Evolutionary conservation across 2,329 filamentous ascomycete species (phyloP), one percentile per base, ranked within the genome.

Genomic region (Lachnellula subtilissima): DNA sequence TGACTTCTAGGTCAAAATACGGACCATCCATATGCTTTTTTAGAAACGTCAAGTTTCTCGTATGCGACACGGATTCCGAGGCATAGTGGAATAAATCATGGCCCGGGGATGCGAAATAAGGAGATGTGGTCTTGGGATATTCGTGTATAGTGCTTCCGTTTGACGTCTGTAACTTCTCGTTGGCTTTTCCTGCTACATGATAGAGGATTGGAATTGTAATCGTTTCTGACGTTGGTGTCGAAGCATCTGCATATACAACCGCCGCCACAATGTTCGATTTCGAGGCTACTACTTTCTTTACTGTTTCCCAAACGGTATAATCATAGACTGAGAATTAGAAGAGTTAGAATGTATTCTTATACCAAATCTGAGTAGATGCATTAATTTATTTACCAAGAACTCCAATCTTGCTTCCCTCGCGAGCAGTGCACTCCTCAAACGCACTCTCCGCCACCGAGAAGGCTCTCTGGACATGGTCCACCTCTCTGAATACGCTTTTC

Each of bases 1-100:
- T 85, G 1, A 79, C 78, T 67, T 92, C 89, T 8, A 92, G 79
- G 61, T 91, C 86, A 65, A 91, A 90, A 58, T 77, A 80, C 0
- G 88, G 87, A 0, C 87, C 88, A 0, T 74, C 73, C 2, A 87
- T 72, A 1, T 79, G 72, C 5, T 78, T 77, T 65, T 89, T 90
- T 7, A 91, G 65, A 60, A 89, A 88, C 0, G 76, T 72, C 2
- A 90, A 71, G 53, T 76, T 84, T 1, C 88, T 78, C 0, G 86
- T 88, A 66, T 91, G 87, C 74, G 0, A 58, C 2, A 64, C 32
- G 15, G 79, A 75, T 35, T 85, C 86, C 0, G 78, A 72, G 4
- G 75, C 61, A 62, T 9, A 59, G 60, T 67, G 36, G 19, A 61
- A 50, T 23, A 46, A 19, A 3, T 42, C 25, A 25, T 54, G 55